These are phyloP conservation scores for Citrus unshiu DNA, from an alignment of 345 rosid species.

Conservation along the genomic window DNA sequence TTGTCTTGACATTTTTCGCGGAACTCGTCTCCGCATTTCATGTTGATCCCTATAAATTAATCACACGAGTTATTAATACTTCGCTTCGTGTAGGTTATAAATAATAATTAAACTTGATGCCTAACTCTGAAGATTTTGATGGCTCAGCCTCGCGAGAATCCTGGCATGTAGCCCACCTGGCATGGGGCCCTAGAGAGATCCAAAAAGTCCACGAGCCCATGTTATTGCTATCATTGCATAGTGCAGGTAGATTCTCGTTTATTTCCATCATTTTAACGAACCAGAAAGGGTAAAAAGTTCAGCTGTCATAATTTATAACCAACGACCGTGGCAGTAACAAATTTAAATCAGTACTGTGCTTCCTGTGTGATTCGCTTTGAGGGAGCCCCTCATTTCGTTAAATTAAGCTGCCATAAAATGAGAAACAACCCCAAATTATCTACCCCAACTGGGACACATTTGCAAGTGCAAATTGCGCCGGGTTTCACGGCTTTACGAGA, in stretches of 20 bases:
- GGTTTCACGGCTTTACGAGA: constrained; percentile 5
- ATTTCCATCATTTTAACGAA: neutral
- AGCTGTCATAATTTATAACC: neutral
- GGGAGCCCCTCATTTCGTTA: neutral
- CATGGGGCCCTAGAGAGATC: neutral
- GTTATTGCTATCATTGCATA: constrained; percentile 17
- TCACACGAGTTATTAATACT: neutral
- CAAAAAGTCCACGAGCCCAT: constrained; percentile 12
- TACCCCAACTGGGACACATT: neutral
- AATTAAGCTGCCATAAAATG: neutral
- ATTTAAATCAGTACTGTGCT: neutral
- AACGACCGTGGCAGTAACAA: neutral
- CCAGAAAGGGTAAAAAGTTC: neutral
- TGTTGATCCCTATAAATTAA: neutral
- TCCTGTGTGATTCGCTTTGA: neutral
- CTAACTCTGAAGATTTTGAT: neutral
- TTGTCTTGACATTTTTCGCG: too few species aligned
- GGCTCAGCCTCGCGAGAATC: neutral
- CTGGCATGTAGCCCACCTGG: neutral
- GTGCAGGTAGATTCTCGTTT: neutral
- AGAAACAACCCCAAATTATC: neutral
- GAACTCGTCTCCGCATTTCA: neutral
- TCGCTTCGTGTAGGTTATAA: neutral
- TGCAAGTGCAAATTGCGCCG: neutral
- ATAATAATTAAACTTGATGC: neutral